Evolutionary conservation across 2,329 filamentous ascomycete genomes (phyloP), one percentile per base, ranked within the genome.

Genomic region (Hypoxylon sp.): DNA sequence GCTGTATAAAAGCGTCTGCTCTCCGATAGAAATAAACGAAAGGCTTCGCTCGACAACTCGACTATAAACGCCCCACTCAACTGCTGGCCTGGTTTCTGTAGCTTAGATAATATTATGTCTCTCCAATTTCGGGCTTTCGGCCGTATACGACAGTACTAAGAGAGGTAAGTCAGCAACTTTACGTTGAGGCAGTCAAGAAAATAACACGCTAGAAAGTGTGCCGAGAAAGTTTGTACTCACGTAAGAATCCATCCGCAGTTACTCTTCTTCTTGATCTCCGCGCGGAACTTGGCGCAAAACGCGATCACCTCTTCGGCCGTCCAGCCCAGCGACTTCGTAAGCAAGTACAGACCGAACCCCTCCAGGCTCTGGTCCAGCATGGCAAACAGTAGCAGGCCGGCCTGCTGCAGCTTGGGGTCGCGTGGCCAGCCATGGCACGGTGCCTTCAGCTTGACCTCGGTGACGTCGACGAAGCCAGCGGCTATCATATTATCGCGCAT

Each of bases 371-470:
- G 62, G 10, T 65, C 62, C 19, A 65, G 17, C 62, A 60, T 65
- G 1, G 62, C 62, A n/a, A 43, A 65, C 9, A 65, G 21, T 2
- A 65, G 25, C 28, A 81, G 73, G 2, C 84, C 84, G 1, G 83
- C 74, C 2, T 80, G 78, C 57, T 82, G 79, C 25, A 82, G 73
- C 67, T 74, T 78, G n/a, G 75, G 78, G 62, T 84, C 82, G 34
- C 74, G 75, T 13, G 82, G 71, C 84, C 83, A 85, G 1, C 78
- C 74, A 0, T 82, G 82, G 46, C 85, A 78, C n/a, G 84, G 82
- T 2, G 85, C 79, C 63, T 81, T 82, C 65, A 82, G 79, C 19
- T 81, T 78, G 57, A 79, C 76, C 57, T 81, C 77, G 6, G 79
- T 77, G 5, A 86, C 77, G 51, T 70, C 60, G 50, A 53, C 52